These are phyloP conservation scores for Didymellaceae sp. DNA, from an alignment of 2,329 filamentous ascomycete genomes.

Conservation along the genomic window DNA sequence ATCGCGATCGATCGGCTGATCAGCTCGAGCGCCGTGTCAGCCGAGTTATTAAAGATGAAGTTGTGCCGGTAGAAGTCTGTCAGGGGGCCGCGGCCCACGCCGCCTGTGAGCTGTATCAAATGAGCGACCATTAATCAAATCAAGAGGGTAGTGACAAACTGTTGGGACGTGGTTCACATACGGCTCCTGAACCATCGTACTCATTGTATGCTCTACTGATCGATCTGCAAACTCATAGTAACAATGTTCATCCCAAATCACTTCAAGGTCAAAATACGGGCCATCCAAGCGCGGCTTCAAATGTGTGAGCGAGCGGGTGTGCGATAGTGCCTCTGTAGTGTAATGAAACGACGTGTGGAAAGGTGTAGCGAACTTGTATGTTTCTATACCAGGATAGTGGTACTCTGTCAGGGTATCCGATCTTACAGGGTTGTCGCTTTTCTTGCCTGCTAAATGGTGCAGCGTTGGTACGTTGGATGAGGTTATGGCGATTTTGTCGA, in stretches of 20 bases:
- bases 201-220: constrained; percentile 73
- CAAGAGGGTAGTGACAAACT: neutral
- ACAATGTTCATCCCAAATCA: constrained; percentile 78
- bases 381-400: constrained; percentile 55
- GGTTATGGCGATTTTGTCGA: constrained; percentile 8
- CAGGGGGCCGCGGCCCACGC: constrained; percentile 66
- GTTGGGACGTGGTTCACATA: constrained; percentile 79
- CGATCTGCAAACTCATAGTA: constrained; percentile 71
- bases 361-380: constrained; percentile 58
- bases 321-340: constrained; percentile 63
- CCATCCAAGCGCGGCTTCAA: constrained; percentile 67
- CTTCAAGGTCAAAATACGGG: constrained; percentile 73
- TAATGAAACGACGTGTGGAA: constrained; percentile 56
- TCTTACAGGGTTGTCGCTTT: constrained; percentile 18
- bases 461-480: constrained; percentile 3
- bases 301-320: constrained; percentile 69
- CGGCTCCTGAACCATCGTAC: constrained; percentile 77
- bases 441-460: constrained; percentile 37
- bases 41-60: constrained; percentile 75
- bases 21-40: constrained; percentile 69
- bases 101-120: constrained; percentile 58
- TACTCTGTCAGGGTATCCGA: constrained; percentile 37
- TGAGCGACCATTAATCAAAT: neutral
- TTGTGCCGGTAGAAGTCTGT: constrained; percentile 72
- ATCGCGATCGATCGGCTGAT: constrained; percentile 73